These are phyloP conservation scores for Heliophila coronopifolia DNA, from an alignment of 441 rosid species.

Conservation along the genomic window DNA sequence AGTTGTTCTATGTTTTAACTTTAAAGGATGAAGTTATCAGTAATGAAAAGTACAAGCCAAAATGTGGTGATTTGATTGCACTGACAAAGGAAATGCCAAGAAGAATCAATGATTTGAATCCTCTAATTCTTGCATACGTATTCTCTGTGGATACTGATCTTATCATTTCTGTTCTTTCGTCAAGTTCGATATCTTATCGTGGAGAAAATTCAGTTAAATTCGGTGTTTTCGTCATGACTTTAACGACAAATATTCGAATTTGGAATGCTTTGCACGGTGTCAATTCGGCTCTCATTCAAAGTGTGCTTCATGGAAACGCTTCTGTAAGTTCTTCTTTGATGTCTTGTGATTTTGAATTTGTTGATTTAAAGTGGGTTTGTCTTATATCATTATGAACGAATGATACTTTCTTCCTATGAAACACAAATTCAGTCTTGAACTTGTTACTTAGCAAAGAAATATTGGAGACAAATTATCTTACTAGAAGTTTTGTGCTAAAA, in stretches of 20 bases:
- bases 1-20: too few species aligned
- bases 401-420: too few species aligned
- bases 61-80: conserved; percentile 24
- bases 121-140: not conserved
- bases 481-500: too few species aligned
- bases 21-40: too few species aligned
- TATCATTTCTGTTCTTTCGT: not conserved
- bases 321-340: not conserved
- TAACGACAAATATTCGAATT: conserved; percentile 42
- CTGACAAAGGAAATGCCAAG: conserved; percentile 4
- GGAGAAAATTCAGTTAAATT: not conserved
- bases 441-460: too few species aligned
- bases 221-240: conserved; percentile 36
- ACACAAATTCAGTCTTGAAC: too few species aligned
- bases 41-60: conserved; percentile 15
- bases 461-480: too few species aligned
- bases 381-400: too few species aligned
- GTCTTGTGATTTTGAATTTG: too few species aligned
- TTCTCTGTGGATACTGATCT: not conserved
- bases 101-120: conserved; percentile 10
- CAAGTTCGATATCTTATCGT: not conserved
- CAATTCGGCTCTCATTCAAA: conserved; percentile 28
- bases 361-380: too few species aligned
- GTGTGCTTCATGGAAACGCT: conserved; percentile 29
- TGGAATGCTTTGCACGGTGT: conserved; percentile 44